Evolutionary conservation across 441 rosid genomes (phyloP).

Genomic region (Raphanus hybrid): DNA sequence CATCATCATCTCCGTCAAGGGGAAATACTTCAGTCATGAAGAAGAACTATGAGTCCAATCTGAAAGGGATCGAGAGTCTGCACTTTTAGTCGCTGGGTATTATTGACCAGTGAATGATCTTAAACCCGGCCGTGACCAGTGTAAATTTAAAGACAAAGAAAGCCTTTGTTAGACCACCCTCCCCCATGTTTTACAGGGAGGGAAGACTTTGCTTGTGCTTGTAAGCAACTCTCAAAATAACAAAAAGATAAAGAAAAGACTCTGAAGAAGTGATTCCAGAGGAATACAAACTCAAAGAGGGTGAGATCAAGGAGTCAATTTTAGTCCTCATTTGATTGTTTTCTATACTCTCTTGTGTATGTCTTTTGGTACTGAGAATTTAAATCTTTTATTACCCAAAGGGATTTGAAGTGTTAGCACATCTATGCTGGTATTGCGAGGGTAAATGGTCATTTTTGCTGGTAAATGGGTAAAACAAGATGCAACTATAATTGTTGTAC

Average conservation of each 20-base stretch:
- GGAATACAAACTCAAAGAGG: constrained; percentile 26
- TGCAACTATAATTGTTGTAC: neutral
- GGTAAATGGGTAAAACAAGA: constrained; percentile 6
- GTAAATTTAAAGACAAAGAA: constrained; percentile 35
- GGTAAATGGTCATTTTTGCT: neutral
- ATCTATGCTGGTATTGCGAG: constrained; percentile 2
- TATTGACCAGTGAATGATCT: constrained; percentile 7
- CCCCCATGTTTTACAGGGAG: constrained; percentile 22
- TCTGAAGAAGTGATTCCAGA: constrained; percentile 22
- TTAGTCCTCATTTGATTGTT: constrained; percentile 18
- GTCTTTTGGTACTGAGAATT: constrained; percentile 22
- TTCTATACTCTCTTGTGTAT: constrained; percentile 12
- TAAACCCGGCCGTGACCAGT: constrained; percentile 17
- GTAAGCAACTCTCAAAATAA: constrained; percentile 28
- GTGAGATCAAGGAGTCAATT: constrained; percentile 16
- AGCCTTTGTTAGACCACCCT: constrained; percentile 11
- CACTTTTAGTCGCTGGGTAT: constrained; percentile 55
- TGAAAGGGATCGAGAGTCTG: constrained; percentile 81
- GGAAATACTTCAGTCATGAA: constrained; percentile 55
- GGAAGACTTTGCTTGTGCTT: constrained; percentile 26
- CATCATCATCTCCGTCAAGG: constrained; percentile 50
- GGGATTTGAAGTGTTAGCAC: constrained; percentile 4
- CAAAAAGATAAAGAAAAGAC: constrained; percentile 24
- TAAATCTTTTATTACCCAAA: neutral
- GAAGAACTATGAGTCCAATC: constrained; percentile 79